Base-by-base conservation (phyloP, 2,329 filamentous ascomycete species). In the Fusarium austroafricanum region DNA sequence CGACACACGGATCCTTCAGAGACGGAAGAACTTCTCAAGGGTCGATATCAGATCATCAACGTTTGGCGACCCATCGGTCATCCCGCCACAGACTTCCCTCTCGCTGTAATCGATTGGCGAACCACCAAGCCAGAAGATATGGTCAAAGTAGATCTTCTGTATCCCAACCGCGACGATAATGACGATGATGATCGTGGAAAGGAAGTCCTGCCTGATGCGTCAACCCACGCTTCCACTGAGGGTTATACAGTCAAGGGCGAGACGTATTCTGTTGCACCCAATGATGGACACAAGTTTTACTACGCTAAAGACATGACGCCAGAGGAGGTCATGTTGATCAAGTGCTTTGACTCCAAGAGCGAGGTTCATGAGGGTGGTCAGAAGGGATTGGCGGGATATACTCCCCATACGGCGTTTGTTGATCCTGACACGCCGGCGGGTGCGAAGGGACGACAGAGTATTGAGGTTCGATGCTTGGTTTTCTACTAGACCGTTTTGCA, bases 21-120 rank as follows among this genome's bases (percentile, higher is more conserved):
- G 43, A 80, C 82, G 0, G 79, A 81, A 2, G 76, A 78, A 3
- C 51, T 76, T n/a, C 37, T 76, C 43, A 68, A 65, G 31, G 66
- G 74, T 1, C 81, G 84, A 2, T 83, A 83, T 54, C 85, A 86
- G 71, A 83, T 87, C 67, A 86, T 87, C 76, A 87, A 87, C 65
- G 82, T 83, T 7, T 77, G 75, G 75, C 64, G 75, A 5, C 77
- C 77, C 0, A 79, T 79, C 35, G 63, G 65, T 2, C 68, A 74
- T 28, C 62, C 72, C 0, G 72, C 72, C 9, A 42, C 57, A 1
- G 72, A 74, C 29, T 73, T 67, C 1, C 72, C 72, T 4, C 65
- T 74, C 1, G 72, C 69, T 3, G 72, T 74, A 0, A 56, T 74
- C 3, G 72, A 74, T 49, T 74, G 68, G 39, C 51, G 72, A 20